Evolutionary conservation across 2,329 filamentous ascomycete species (phyloP), one percentile per base, ranked within the genome.

Genomic region (Coniosporium tulheliwenetii): DNA sequence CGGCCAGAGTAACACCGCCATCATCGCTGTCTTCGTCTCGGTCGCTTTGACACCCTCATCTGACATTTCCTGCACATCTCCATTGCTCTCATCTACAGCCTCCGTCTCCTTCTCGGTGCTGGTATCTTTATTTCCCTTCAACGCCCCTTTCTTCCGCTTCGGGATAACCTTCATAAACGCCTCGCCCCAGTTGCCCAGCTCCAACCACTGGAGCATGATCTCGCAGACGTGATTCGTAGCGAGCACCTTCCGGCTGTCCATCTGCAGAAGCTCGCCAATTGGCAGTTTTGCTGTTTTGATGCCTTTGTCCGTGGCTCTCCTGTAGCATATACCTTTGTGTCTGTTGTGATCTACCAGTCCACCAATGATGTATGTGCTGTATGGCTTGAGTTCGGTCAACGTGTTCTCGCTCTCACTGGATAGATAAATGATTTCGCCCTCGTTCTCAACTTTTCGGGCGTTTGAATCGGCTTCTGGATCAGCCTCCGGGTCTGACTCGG

Each of bases 141-240:
- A 55, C 41, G 70, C 73, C 0, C 81, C 85, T 1, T 85, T 85
- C 59, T 98, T 98, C 46, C 91, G 70, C 61, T 85, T 86, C 0
- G 91, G 91, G 49, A 98, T 87, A 3, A 93, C 85, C 39, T 75
- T 71, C 61, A 87, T 64, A 57, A 98, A 98, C 0, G 91, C 87
- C 54, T 82, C 69, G 1, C 81, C 87, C 91, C 91, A 98, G 57
- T 96, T 82, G 2, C 83, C 84, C 38, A 75, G 76, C 60, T 95
- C 85, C 41, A 98, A 61, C 86, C 87, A 98, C 48, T 77, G 79
- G 37, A 94, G 64, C 85, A 98, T 94, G 46, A 98, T 96, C 62
- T 96, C 89, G 37, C 91, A 75, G 1, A 98, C 91, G 54, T 98
- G 91, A 55, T 96, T 98, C 7, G 89, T 95, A 3, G 89, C 80